Conservation (phyloP, 306 rosid species). For the Bauhinia variegata region DNA sequence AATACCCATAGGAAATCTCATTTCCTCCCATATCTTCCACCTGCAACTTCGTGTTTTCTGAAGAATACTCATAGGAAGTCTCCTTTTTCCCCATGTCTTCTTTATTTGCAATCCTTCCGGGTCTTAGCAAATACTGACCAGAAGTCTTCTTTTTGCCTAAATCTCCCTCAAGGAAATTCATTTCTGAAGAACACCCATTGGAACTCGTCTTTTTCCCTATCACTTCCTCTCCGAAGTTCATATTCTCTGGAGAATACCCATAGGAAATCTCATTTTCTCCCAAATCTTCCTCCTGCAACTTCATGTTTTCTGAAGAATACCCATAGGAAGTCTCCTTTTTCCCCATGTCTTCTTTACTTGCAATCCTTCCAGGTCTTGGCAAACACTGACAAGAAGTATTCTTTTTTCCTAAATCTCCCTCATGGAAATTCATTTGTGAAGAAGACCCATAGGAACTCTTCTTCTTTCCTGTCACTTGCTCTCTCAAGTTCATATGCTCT, state of each 20-base stretch:
- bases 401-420: too few relatives aligned
- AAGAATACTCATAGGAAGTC: not conserved
- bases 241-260: too few relatives aligned
- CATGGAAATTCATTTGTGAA: not conserved
- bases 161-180: not conserved
- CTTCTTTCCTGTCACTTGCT: conserved; percentile 18
- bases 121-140: conserved; percentile 9
- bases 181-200: not conserved
- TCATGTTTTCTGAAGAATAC: conserved; percentile 11
- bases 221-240: conserved; percentile 28
- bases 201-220: conserved; percentile 5
- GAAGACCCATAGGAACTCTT: not conserved
- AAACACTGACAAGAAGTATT: too few relatives aligned
- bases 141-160: conserved; percentile 33
- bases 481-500: not conserved
- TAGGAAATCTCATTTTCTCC: not conserved
- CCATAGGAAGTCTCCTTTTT: too few relatives aligned
- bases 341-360: too few relatives aligned
- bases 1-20: too few relatives aligned
- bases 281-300: not conserved
- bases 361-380: too few relatives aligned
- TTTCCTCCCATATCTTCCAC: conserved; percentile 14
- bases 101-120: conserved; percentile 42
- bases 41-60: not conserved
- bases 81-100: conserved; percentile 26